A percentile compares a stretch with the other conserved stretches of the same genome.
phyloP scores from a whole-genome alignment of 2,329 filamentous ascomycete genomes.

The Sporothrix globosa region DNA sequence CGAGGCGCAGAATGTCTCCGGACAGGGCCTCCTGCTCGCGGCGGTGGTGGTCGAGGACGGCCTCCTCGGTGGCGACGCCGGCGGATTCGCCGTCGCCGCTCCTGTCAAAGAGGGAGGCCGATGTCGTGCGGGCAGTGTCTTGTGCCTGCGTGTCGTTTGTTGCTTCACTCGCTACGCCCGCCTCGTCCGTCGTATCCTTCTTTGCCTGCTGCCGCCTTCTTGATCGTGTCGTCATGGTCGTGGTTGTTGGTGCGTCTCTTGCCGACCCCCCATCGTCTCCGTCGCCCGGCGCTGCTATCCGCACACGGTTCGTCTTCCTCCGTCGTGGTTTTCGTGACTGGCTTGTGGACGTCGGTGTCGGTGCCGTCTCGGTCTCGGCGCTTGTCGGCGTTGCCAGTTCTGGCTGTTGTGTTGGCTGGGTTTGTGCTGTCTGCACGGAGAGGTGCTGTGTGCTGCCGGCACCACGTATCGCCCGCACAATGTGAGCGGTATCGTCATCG shows the following conservation, averaged over 20 bases:
- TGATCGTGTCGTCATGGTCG: conserved; percentile 29
- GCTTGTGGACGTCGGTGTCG: background rate
- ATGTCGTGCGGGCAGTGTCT: conserved; percentile 34
- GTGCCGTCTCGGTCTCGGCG: background rate
- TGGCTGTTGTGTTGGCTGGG: background rate
- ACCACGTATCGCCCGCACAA: conserved; percentile 54
- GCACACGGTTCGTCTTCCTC: conserved; percentile 24
- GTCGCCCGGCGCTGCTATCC: conserved; percentile 11
- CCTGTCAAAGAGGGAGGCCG: conserved; percentile 33
- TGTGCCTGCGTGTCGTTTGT: background rate
- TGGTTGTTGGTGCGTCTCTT: conserved; percentile 28
- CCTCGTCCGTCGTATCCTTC: background rate
- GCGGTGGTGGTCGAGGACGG: conserved; percentile 74
- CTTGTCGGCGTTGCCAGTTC: background rate
- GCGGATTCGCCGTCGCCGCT: conserved; percentile 35
- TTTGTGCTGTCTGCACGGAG: background rate
- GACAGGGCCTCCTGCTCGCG: conserved; percentile 83
- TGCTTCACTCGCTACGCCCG: background rate
- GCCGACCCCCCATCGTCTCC: conserved; percentile 24
- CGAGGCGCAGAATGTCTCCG: conserved; percentile 78
- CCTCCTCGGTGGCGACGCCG: conserved; percentile 61
- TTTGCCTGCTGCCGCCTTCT: background rate
- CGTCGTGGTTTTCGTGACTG: conserved; percentile 4
- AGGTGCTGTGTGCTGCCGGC: conserved; percentile 37
- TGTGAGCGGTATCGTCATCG: conserved; percentile 55